Percentiles rank a stretch among this genome's conserved stretches.
Evolutionary conservation across 306 rosid genomes (phyloP).

Genomic region (Castanea crenata): DNA sequence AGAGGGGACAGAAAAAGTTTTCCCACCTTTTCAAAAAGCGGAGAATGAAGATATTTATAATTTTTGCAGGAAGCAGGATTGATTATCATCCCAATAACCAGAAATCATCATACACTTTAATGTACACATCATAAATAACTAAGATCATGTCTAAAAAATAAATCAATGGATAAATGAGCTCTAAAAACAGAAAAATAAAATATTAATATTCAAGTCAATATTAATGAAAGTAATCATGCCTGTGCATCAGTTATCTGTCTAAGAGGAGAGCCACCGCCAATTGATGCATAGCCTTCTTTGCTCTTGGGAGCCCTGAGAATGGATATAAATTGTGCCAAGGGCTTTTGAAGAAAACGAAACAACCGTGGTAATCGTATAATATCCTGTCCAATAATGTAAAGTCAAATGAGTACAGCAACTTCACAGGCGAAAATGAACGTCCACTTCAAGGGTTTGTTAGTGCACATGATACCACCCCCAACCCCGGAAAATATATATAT

Average conservation of each 20-base stretch:
- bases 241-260: conserved; percentile 87
- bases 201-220: background rate
- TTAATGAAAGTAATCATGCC: conserved; percentile 42
- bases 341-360: conserved; percentile 91
- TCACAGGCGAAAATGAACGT: background rate
- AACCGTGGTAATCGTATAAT: conserved; percentile 85
- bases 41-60: background rate
- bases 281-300: conserved; percentile 96
- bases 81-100: conserved; percentile 17
- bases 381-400: conserved; percentile 50
- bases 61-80: background rate
- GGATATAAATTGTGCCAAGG: conserved; percentile 89
- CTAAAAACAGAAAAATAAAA: background rate
- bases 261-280: conserved; percentile 98
- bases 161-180: background rate
- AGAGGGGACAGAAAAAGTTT: background rate
- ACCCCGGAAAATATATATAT: background rate
- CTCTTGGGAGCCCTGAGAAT: conserved; percentile 84
- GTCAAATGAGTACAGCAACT: background rate
- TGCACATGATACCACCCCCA: background rate
- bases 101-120: background rate
- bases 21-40: background rate
- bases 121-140: background rate
- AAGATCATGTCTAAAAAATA: background rate
- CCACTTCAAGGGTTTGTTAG: background rate